These are phyloP conservation scores for Pseudogymnoascus sp. DNA, from an alignment of 2,329 filamentous ascomycete species.

Conservation along the genomic window DNA sequence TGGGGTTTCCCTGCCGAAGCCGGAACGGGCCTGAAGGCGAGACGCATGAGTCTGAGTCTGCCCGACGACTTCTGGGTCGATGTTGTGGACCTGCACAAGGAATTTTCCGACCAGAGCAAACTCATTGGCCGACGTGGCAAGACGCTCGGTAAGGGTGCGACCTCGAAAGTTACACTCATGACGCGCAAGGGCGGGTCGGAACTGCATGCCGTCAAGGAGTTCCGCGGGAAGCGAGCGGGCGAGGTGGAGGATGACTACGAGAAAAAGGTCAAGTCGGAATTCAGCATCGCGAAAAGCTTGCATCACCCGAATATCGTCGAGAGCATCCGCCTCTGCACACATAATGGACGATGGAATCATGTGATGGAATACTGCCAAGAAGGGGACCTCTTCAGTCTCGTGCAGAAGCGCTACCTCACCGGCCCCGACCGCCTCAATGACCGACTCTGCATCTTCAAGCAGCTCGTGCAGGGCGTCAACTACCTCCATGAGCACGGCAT, in stretches of 20 bases:
- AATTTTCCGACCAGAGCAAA: slow-evolving; percentile 64
- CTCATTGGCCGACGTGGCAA: slow-evolving; percentile 66
- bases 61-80: slow-evolving; percentile 70
- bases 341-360: slow-evolving; percentile 74
- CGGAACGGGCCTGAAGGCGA: slow-evolving; percentile 69
- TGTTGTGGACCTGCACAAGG: slow-evolving; percentile 57
- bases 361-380: slow-evolving; percentile 88
- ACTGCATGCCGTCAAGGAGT: slow-evolving; percentile 81
- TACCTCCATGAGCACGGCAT: slow-evolving; percentile 80
- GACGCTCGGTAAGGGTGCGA: slow-evolving; percentile 73
- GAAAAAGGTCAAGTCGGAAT: slow-evolving; percentile 87
- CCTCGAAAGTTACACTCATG: slow-evolving; percentile 78
- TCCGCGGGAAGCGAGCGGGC: slow-evolving; percentile 61
- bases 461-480: slow-evolving; percentile 71
- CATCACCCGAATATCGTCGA: slow-evolving; percentile 84
- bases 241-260: slow-evolving; percentile 71
- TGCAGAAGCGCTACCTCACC: slow-evolving; percentile 63
- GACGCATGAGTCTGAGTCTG: slow-evolving; percentile 66
- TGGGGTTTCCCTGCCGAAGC: slow-evolving; percentile 59
- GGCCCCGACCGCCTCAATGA: slow-evolving; percentile 58
- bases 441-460: slow-evolving; percentile 80
- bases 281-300: slow-evolving; percentile 75
- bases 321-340: slow-evolving; percentile 67
- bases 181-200: slow-evolving; percentile 58
- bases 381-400: slow-evolving; percentile 70